Conservation (phyloP, 805 yeast genomes). For the Spathaspora arborariae region DNA sequence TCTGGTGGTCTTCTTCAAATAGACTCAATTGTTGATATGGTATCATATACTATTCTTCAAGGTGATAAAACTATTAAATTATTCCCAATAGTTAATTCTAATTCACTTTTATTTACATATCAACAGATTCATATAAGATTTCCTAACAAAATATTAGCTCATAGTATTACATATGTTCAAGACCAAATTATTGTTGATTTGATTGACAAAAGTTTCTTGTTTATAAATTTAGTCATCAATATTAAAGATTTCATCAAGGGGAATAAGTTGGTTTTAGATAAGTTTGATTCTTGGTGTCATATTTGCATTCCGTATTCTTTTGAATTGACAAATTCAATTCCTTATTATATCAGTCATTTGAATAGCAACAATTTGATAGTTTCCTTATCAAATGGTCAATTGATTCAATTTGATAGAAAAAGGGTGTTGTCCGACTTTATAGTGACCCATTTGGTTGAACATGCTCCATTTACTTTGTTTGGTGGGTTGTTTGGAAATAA, state of each 20-base stretch:
- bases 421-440: constrained; percentile 32
- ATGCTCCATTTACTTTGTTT: constrained; percentile 29
- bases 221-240: constrained; percentile 47
- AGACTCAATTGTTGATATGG: constrained; percentile 20
- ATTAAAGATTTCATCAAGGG: constrained; percentile 39
- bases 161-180: not conserved
- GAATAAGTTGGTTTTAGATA: constrained; percentile 19
- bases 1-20: constrained; percentile 21
- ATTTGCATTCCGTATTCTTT: constrained; percentile 65
- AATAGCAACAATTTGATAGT: constrained; percentile 47
- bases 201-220: constrained; percentile 47
- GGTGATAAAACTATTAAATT: constrained; percentile 30
- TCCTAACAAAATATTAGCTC: constrained; percentile 16
- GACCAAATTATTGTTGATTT: constrained; percentile 45
- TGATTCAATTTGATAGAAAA: constrained; percentile 49
- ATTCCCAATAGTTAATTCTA: constrained; percentile 37
- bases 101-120: constrained; percentile 28
- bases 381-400: constrained; percentile 73
- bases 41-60: constrained; percentile 28
- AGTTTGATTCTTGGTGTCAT: constrained; percentile 57
- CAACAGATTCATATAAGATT: constrained; percentile 29
- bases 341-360: constrained; percentile 36
- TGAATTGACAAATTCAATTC: constrained; percentile 33
- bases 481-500: constrained; percentile 23
- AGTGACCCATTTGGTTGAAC: constrained; percentile 52